A percentile compares a stretch with the other conserved stretches of the same genome.
Evolutionary conservation across 495 filamentous ascomycete genomes (phyloP).

Genomic region (Xylaria intraflava): DNA sequence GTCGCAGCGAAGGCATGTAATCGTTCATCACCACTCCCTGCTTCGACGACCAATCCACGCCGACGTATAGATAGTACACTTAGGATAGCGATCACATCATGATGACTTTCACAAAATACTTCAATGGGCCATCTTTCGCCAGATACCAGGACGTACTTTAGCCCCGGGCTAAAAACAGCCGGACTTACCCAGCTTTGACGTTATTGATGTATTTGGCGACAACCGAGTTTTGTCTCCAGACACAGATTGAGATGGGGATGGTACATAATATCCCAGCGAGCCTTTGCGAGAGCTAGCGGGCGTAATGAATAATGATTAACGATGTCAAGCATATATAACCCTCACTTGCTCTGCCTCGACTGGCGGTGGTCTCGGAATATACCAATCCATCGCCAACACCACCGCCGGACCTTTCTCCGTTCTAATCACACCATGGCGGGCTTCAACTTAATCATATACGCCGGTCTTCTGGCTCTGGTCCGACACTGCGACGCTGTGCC

Average conservation of each 20-base stretch:
- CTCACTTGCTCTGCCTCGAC: neutral
- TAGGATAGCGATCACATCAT: neutral
- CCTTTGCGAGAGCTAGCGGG: neutral
- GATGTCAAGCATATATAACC: neutral
- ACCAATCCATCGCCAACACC: neutral
- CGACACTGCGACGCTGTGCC: constrained; percentile 25
- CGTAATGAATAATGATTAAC: neutral
- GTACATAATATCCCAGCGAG: neutral
- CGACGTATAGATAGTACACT: neutral
- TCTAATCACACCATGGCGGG: constrained; percentile 14
- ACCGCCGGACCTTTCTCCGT: neutral
- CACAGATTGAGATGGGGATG: neutral
- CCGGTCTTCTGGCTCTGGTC: constrained; percentile 20
- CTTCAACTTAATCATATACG: constrained; percentile 11
- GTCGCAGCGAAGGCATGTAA: neutral
- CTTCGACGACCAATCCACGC: neutral
- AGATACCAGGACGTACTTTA: neutral
- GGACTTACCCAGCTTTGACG: neutral
- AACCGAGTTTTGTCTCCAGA: too few species aligned
- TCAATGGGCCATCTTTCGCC: neutral
- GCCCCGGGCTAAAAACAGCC: neutral
- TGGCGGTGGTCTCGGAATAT: neutral
- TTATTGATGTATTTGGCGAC: neutral
- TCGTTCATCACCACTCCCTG: neutral
- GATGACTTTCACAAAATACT: neutral